Percentiles rank a stretch among this genome's conserved stretches.
Evolutionary conservation across 108 stramenopile genomes (phyloP).

Genomic region (Conticribra guillardii): DNA sequence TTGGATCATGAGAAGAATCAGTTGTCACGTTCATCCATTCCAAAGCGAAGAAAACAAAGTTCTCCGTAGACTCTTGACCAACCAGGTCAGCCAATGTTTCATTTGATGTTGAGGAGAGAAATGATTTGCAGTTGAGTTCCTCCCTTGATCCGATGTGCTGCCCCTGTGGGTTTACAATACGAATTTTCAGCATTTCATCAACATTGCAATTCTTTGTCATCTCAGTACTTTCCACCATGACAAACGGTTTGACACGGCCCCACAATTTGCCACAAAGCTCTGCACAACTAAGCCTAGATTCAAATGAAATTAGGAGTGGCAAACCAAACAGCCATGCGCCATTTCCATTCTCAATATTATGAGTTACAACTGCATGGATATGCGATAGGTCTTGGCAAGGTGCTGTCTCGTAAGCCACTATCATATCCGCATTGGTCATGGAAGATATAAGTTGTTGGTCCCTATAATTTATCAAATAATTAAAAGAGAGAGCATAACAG

Average conservation of each 20-base stretch:
- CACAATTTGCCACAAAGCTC: conserved; percentile 62
- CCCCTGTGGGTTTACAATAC: conserved; percentile 2
- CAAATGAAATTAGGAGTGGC: conserved; percentile 66
- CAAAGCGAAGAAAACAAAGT: conserved; percentile 12
- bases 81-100: conserved; percentile 19
- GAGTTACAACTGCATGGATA: conserved; percentile 14
- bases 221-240: conserved; percentile 1
- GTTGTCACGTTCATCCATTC: conserved; percentile 28
- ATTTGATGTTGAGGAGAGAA: conserved; percentile 11
- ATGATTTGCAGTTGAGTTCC: not conserved
- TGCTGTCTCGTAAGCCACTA: conserved; percentile 20
- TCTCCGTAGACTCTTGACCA: not conserved
- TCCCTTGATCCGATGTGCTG: not conserved
- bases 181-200: not conserved
- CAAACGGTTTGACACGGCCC: conserved; percentile 46
- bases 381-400: conserved; percentile 5
- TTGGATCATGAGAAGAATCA: too few relatives aligned
- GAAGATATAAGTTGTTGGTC: conserved; percentile 14
- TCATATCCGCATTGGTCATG: conserved; percentile 10
- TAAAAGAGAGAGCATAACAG: too few relatives aligned
- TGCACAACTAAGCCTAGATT: conserved; percentile 45
- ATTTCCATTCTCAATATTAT: conserved; percentile 20
- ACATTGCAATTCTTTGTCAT: not conserved
- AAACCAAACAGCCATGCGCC: conserved; percentile 52
- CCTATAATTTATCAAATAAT: conserved; percentile 12